phyloP scores from a whole-genome alignment of 2,329 filamentous ascomycete genomes.

The Alternaria hordeiaustralica region DNA sequence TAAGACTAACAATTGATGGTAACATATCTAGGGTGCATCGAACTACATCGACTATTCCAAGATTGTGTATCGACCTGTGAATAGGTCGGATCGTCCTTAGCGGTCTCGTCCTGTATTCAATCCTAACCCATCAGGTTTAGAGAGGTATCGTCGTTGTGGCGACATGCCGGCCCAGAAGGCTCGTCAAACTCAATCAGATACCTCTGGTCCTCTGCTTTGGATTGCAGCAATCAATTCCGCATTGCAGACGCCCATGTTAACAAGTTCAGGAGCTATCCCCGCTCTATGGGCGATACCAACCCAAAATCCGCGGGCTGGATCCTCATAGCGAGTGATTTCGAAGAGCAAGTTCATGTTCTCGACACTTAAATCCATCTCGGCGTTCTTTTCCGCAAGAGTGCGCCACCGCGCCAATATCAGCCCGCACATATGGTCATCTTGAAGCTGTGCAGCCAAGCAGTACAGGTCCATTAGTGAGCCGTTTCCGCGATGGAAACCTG shows the following conservation, averaged over 20 bases:
- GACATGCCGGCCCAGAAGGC: not conserved
- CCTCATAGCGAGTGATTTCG: not conserved
- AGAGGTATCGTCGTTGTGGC: not conserved
- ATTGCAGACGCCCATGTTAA: not conserved
- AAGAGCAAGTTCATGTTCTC: slow-evolving; percentile 8
- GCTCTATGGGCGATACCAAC: not conserved
- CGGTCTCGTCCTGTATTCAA: not conserved
- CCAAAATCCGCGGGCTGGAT: slow-evolving; percentile 4
- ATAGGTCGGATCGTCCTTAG: not conserved
- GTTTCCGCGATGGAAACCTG: not conserved
- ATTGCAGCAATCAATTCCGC: not conserved
- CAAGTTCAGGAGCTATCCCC: not conserved
- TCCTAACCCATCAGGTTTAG: not conserved
- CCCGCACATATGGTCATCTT: not conserved
- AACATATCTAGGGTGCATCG: not conserved
- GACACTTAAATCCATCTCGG: not conserved
- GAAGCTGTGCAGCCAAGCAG: slow-evolving; percentile 3
- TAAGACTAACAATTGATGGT: not conserved
- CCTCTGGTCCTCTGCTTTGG: not conserved
- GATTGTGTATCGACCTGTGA: not conserved
- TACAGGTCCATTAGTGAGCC: slow-evolving; percentile 4
- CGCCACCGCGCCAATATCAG: slow-evolving; percentile 1
- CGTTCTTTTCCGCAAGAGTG: not conserved
- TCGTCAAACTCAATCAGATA: not conserved
- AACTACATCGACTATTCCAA: not conserved